Evolutionary conservation across 129 eudicot species (phyloP).

Genomic region (Centrapalus pauciflorus): DNA sequence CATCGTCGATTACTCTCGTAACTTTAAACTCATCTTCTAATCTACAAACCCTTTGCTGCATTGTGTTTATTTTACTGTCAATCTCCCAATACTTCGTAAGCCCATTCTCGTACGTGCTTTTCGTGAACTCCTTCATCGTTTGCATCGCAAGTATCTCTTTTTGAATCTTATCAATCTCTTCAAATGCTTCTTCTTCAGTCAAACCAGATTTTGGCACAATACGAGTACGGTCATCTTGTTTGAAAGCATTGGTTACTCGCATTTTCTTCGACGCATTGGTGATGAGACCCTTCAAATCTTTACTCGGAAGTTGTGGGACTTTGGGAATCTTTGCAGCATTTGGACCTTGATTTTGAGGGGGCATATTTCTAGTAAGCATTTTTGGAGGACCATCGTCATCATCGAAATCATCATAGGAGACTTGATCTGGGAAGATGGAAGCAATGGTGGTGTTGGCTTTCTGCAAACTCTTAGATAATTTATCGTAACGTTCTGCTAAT

Average conservation of each 20-base stretch:
- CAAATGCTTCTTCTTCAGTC: conserved; percentile 47
- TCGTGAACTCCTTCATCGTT: conserved; percentile 77
- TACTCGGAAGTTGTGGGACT: conserved; percentile 51
- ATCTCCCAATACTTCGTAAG: conserved; percentile 53
- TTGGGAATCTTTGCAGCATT: conserved; percentile 43
- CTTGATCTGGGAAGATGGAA: conserved; percentile 71
- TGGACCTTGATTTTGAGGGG: conserved; percentile 17
- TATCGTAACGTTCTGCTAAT: conserved; percentile 78
- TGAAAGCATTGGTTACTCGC: conserved; percentile 20
- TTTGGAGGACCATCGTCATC: conserved; percentile 47
- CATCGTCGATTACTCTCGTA: conserved; percentile 58
- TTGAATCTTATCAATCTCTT: conserved; percentile 72
- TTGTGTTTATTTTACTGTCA: conserved; percentile 59
- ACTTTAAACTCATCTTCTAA: conserved; percentile 71
- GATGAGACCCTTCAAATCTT: conserved; percentile 42
- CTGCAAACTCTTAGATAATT: conserved; percentile 63
- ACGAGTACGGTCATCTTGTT: conserved; percentile 14
- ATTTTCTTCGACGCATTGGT: conserved; percentile 39
- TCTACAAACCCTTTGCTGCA: conserved; percentile 52
- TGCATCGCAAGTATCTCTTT: conserved; percentile 70
- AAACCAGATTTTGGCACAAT: conserved; percentile 54
- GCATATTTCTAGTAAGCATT: conserved; percentile 16
- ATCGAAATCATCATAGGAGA: conserved; percentile 52
- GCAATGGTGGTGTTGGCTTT: conserved; percentile 89
- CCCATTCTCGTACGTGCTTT: conserved; percentile 72